phyloP scores from a whole-genome alignment of 805 yeast species.

The Vanderwaltozyma verrucispora region DNA sequence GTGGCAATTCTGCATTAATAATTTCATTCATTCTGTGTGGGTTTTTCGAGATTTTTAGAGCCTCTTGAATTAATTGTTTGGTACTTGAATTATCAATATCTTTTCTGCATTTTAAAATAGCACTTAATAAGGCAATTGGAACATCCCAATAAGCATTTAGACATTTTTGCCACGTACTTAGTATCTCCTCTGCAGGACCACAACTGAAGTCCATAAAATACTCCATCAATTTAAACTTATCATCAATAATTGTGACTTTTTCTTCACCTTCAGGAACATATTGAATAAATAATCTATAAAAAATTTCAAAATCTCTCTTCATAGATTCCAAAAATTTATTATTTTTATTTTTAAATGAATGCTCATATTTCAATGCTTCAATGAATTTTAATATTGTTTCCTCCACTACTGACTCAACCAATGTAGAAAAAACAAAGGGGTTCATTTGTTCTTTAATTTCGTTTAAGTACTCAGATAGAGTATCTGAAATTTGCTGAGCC shows the following conservation, averaged over 20 bases:
- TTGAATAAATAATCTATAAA: constrained; percentile 43
- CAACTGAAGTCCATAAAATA: constrained; percentile 48
- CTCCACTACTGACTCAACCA: constrained; percentile 44
- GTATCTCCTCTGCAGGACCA: constrained; percentile 36
- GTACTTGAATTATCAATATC: constrained; percentile 27
- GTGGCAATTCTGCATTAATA: constrained; percentile 12
- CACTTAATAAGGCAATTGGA: constrained; percentile 58
- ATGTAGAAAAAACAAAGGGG: constrained; percentile 42
- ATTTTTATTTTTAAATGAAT: constrained; percentile 34
- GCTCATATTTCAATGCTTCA: constrained; percentile 34
- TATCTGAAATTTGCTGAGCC: constrained; percentile 55
- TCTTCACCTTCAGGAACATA: constrained; percentile 30
- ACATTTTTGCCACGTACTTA: constrained; percentile 50
- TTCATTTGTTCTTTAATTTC: constrained; percentile 50
- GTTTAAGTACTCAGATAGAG: constrained; percentile 61
- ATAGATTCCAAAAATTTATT: constrained; percentile 40
- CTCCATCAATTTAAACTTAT: constrained; percentile 50
- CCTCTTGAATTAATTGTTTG: constrained; percentile 15
- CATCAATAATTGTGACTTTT: constrained; percentile 31
- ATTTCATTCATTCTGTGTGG: constrained; percentile 13
- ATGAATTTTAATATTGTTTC: constrained; percentile 42
- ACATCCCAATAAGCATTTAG: constrained; percentile 65
- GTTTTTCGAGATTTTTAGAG: constrained; percentile 9
- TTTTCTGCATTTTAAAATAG: constrained; percentile 41
- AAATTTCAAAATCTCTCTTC: constrained; percentile 48